Base-by-base conservation (phyloP, 345 rosid species). In the Stellera chamaejasme region DNA sequence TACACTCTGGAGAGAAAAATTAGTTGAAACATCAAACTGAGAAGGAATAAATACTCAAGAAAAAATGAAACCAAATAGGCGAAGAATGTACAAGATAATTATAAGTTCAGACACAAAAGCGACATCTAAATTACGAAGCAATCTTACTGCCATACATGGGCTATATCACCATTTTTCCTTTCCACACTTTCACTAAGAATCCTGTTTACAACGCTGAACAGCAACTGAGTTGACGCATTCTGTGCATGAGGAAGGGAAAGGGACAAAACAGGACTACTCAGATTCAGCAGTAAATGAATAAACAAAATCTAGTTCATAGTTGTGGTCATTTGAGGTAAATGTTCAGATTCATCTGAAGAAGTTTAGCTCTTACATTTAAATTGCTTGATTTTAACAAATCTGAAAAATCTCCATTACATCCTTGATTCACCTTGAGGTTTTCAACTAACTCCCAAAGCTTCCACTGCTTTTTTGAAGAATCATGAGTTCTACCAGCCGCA, bases 151-250 rank as follows among this genome's bases (percentile, higher is more conserved):
- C 97, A 61, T 79, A 93, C 97, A 63, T 87, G 79, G 67, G 83
- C 77, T 49, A 83, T 56, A 45, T 79, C 84, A 55, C 83, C 86
- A 63, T 77, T 79, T 76, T 79, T 81, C 63, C 77, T 84, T 71
- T 78, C 84, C 48, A 76, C 56, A 65, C 77, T 76, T 63, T 80
- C 99, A 62, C 83, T 92, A 69, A 93, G 70, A 68, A 89, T 77
- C 69, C 59, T 69, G 54, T 75, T 79, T 67, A 81, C 73, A 45
- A 76, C 68, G 65, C 69, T 74, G 71, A 87, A 90, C 58, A 93
- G 82, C 53, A 78, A 72, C 66, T 71, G 79, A 57, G 87, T 87
- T 16, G 99, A 72, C 54, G 81, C 81, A 67, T 73, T 82, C 97
- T 89, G 88, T 66, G 54, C 60, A 44, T 65, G 51, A 23, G 48